Evolutionary conservation across 75 land plant species (phyloP).

Genomic region (Selaginella moellendorffii): DNA sequence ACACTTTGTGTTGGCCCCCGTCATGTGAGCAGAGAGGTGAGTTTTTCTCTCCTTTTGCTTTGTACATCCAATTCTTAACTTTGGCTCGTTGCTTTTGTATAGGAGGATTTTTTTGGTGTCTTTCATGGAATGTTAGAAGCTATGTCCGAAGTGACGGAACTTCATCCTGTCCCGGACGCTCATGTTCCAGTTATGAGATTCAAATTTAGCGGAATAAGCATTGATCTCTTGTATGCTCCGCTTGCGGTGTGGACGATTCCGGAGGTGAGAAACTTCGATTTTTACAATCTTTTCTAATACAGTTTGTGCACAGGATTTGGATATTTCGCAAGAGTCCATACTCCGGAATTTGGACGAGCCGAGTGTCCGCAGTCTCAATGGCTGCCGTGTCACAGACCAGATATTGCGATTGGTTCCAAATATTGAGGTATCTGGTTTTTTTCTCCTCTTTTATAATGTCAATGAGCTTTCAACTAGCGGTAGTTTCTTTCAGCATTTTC

Average conservation of each 20-base stretch:
- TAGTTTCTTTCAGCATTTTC: conserved; percentile 47
- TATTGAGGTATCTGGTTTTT: conserved; percentile 39
- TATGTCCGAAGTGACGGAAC: conserved; percentile 80
- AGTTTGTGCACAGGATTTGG: conserved; percentile 51
- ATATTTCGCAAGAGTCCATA: conserved; percentile 77
- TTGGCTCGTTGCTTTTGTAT: conserved; percentile 11
- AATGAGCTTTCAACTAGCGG: neutral
- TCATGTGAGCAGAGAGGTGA: conserved; percentile 73
- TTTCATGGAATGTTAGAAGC: conserved; percentile 58
- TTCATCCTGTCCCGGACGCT: conserved; percentile 94
- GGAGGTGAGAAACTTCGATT: conserved; percentile 35
- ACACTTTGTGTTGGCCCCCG: conserved; percentile 88
- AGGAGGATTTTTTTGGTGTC: conserved; percentile 88
- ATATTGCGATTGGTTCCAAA: conserved; percentile 90
- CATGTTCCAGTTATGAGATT: conserved; percentile 94
- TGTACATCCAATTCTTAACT: neutral
- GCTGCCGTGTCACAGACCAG: conserved; percentile 90
- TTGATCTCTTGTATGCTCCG: conserved; percentile 87
- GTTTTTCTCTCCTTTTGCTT: neutral
- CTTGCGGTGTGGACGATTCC: conserved; percentile 64
- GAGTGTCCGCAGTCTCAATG: conserved; percentile 90
- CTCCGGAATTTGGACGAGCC: conserved; percentile 77
- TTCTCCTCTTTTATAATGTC: neutral
- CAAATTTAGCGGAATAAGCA: conserved; percentile 81
- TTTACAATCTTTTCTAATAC: neutral